phyloP scores from a whole-genome alignment of 768 basidiomycete genomes.

The Pleurotus cornucopiae region DNA sequence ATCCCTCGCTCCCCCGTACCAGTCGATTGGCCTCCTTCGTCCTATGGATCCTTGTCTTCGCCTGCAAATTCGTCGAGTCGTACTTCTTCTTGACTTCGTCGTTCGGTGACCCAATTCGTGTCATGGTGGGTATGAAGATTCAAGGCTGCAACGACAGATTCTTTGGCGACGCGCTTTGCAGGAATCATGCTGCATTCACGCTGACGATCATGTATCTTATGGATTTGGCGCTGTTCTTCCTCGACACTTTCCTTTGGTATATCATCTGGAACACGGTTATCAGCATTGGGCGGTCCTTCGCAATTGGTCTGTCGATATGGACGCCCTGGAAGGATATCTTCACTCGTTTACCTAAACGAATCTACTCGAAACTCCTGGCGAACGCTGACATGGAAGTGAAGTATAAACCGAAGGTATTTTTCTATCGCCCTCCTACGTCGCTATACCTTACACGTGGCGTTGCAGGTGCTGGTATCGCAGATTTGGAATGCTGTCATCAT shows the following conservation, averaged over 20 bases:
- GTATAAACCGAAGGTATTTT: slow-evolving; percentile 94
- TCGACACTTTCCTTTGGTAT: slow-evolving; percentile 99
- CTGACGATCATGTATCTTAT: slow-evolving; percentile 98
- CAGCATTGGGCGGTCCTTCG: slow-evolving; percentile 83
- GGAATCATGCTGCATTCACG: slow-evolving; percentile 92
- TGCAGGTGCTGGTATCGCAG: slow-evolving; percentile 91
- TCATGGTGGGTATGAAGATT: slow-evolving; percentile 96
- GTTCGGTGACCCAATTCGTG: slow-evolving; percentile 87
- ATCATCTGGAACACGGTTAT: slow-evolving; percentile 99
- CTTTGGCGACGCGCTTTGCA: slow-evolving; percentile 81
- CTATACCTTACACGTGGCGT: slow-evolving; percentile 2
- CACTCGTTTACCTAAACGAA: slow-evolving; percentile 91
- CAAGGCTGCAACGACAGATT: slow-evolving; percentile 85
- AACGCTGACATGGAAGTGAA: slow-evolving; percentile 96
- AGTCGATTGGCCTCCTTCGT: slow-evolving; percentile 75
- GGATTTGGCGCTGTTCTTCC: slow-evolving; percentile 95
- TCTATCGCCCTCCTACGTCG: background rate
- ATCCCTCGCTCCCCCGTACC: slow-evolving; percentile 60
- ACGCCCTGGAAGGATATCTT: slow-evolving; percentile 99
- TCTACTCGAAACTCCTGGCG: slow-evolving; percentile 92
- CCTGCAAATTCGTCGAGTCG: slow-evolving; percentile 94
- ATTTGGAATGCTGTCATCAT: slow-evolving; percentile 99
- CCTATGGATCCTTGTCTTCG: slow-evolving; percentile 92
- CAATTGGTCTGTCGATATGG: slow-evolving; percentile 94
- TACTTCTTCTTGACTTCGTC: slow-evolving; percentile 98